Evolutionary conservation across 1,139 yeast species (phyloP), one percentile per base, ranked within the genome.

Genomic region (Debaryomycetaceae sp.): DNA sequence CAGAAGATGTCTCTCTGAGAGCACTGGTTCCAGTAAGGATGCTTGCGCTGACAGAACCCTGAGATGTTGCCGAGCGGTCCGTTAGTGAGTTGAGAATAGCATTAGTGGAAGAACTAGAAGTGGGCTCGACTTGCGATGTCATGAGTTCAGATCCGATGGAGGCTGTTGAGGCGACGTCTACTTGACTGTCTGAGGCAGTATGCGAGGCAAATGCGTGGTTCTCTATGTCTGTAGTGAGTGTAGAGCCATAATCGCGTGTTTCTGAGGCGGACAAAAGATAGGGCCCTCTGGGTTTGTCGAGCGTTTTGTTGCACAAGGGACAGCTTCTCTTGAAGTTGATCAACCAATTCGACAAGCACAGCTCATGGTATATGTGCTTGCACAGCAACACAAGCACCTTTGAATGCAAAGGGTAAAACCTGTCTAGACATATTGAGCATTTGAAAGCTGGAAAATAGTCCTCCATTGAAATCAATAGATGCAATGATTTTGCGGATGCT

Each of bases 391-490:
- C 65, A 35, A 72, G 56, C 5, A 72, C 71, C 32, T 65, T 50
- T 5, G 75, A 67, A 39, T 51, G 50, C 31, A 71, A 57, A 2
- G 74, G 73, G 15, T 55, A 50, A 45, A 67, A 70, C 42, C 54
- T 61, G 11, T 69, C 77, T 39, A 72, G 62, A 47, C 78, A 72
- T n/a, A 72, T 72, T 8, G 73, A 66, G 46, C 78, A 72, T 48
- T 71, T 72, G 47, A 56, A 68, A 3, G 75, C 56, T 0, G 71
- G 67, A 42, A 55, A 71, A 44, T 59, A 72, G 50, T 70, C 74
- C 26, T 57, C 50, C 4, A 67, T 66, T 6, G 69, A 59, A 1
- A 62, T 50, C 29, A 70, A 45, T 5, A 67, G 50, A 38, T 58
- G 56, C 30, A 61, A 42, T 8, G 52, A 42, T 2, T 43, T 38